Evolutionary conservation across 2,329 filamentous ascomycete species (phyloP).

Genomic region (Clonostachys chloroleuca): DNA sequence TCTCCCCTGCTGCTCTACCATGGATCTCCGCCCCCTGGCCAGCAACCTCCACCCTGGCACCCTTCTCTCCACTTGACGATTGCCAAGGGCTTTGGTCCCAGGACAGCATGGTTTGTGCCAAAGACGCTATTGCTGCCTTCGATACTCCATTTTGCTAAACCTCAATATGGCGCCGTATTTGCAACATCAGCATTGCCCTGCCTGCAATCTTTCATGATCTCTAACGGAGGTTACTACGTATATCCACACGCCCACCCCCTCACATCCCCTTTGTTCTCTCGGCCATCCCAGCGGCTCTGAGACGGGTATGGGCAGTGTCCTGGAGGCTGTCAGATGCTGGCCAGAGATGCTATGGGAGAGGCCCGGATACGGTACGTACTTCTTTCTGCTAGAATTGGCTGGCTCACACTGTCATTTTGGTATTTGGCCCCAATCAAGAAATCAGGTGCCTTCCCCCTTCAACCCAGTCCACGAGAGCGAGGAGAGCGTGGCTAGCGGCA

Average conservation of each 20-base stretch:
- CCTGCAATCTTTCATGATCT: too few species aligned
- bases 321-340: neutral
- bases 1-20: too few species aligned
- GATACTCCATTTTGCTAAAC: too few species aligned
- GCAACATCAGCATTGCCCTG: too few species aligned
- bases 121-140: too few species aligned
- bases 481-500: slow-evolving; percentile 26
- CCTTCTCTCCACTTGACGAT: too few species aligned
- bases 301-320: neutral
- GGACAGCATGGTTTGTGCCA: too few species aligned
- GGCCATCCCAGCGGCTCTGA: neutral
- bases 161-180: too few species aligned
- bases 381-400: neutral
- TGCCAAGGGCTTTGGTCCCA: too few species aligned
- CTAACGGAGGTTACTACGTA: too few species aligned
- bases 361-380: neutral
- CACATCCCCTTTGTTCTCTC: neutral
- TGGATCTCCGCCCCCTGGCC: too few species aligned
- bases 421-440: neutral
- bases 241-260: neutral
- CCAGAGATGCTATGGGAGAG: neutral
- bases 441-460: slow-evolving; percentile 30
- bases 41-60: too few species aligned
- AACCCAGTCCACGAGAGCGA: slow-evolving; percentile 38
- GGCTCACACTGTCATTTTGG: neutral